Evolutionary conservation across 768 basidiomycete genomes (phyloP).

Genomic region (Austroboletus eburneus): DNA sequence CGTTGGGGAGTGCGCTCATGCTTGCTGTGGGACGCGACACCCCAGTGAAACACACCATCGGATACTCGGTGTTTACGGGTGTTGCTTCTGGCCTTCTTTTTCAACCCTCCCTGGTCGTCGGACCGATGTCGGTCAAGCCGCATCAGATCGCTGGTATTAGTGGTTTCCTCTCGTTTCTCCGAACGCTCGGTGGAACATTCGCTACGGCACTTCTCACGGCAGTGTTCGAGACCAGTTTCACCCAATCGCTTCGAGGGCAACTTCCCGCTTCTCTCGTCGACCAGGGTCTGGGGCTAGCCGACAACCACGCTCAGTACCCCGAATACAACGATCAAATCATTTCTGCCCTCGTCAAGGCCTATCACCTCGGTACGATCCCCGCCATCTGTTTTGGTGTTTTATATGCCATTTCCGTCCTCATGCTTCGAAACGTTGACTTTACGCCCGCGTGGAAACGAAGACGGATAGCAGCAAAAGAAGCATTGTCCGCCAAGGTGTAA

Average conservation of each 20-base stretch:
- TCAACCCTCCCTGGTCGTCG: conserved; percentile 34
- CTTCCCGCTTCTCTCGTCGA: conserved; percentile 27
- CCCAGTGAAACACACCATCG: conserved; percentile 25
- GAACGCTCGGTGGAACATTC: conserved; percentile 32
- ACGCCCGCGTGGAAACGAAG: conserved; percentile 30
- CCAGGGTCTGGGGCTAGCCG: conserved; percentile 31
- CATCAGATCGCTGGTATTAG: conserved; percentile 33
- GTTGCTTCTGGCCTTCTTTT: conserved; percentile 31
- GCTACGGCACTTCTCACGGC: conserved; percentile 35
- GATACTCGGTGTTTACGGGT: conserved; percentile 31
- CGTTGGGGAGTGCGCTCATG: conserved; percentile 32
- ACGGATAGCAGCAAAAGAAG: conserved; percentile 25
- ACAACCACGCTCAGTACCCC: conserved; percentile 28
- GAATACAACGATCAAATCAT: conserved; percentile 32
- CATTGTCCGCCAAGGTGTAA: conserved; percentile 20
- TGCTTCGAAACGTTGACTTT: conserved; percentile 32
- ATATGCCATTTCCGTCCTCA: conserved; percentile 29
- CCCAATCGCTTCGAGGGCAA: conserved; percentile 24
- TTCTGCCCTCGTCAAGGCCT: conserved; percentile 30
- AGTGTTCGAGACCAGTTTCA: conserved; percentile 31
- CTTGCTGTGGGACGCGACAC: conserved; percentile 29
- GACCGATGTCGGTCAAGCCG: conserved; percentile 33
- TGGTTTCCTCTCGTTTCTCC: conserved; percentile 34
- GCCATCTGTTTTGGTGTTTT: conserved; percentile 32
- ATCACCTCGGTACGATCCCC: conserved; percentile 33